Evolutionary conservation across 208 protist genomes (phyloP), one percentile per base, ranked within the genome.

Genomic region (Trypanosoma grayi): DNA sequence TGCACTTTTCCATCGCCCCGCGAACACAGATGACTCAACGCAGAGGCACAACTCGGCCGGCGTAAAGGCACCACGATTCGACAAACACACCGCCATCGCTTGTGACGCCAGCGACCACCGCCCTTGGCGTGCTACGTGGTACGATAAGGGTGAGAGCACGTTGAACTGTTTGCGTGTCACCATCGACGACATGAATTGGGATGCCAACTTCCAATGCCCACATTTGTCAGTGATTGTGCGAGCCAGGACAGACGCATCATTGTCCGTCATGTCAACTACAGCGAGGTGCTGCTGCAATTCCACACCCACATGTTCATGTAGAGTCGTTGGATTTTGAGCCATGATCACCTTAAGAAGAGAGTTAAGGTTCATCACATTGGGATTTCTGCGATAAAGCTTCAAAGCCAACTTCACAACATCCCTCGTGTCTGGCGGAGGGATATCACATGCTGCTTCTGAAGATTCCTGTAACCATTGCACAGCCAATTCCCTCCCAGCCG

Each of bases 281-380:
- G 2, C 4, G 24, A 70, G 16, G 51, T 63, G 27, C 25, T 63
- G n/a, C 28, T 56, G 34, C 16, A 70, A 5, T 36, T 51, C 33
- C n/a, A 51, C 39, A 4, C 34, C 45, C 33, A 57, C 44, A 53
- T n/a, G 6, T 36, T 4, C 10, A 37, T 13, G 25, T 25, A 61
- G 4, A 16, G 22, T 13, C 3, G 33, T 10, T 33, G 60, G 40
- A 34, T 39, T 20, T 41, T 60, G 30, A 54, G 24, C 20, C 27
- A 67, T 73, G 14, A 77, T 43, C 1, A 91, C 39, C 28, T 74
- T 75, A 22, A 87, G 54, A 5, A 91, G 61, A 1, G 77, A 83
- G 65, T 91, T 91, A 46, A 91, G 60, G 60, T 91, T 91, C 80
- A 84, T 86, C 3, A 76, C 61, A 18, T 60, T 78, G 0, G 84